Evolutionary conservation across 2,329 filamentous ascomycete genomes (phyloP).

Genomic region (Fonsecaea erecta): DNA sequence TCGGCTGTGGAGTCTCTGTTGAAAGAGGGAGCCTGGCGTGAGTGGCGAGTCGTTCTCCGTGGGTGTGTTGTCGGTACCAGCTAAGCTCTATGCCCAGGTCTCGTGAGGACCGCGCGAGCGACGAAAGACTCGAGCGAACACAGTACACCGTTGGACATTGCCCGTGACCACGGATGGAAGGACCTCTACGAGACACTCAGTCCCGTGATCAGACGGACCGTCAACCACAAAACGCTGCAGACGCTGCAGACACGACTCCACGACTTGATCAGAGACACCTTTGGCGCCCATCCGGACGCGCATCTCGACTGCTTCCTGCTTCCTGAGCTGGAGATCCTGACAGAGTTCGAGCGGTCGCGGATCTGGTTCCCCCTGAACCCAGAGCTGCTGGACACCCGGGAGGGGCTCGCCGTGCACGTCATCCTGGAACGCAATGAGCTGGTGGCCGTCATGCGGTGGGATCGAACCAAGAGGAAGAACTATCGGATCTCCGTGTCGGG

Average conservation of each 20-base stretch:
- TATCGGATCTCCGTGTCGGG: neutral
- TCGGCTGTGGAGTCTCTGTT: neutral
- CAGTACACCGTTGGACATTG: neutral
- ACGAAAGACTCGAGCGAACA: neutral
- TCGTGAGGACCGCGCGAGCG: neutral
- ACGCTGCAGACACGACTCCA: neutral
- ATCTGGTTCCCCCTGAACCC: constrained; percentile 13
- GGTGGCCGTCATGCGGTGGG: neutral
- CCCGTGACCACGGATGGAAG: neutral
- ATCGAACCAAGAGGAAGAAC: neutral
- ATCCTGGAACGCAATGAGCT: neutral
- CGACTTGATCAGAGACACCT: constrained; percentile 1
- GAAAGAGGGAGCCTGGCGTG: constrained; percentile 1
- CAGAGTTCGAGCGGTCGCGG: constrained; percentile 9
- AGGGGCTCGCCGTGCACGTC: constrained; percentile 6
- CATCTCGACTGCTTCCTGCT: constrained; percentile 13
- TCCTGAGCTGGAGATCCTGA: constrained; percentile 11
- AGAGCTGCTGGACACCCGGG: constrained; percentile 5
- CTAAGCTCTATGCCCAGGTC: neutral
- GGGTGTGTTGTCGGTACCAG: neutral
- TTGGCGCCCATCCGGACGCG: neutral
- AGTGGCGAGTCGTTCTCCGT: neutral
- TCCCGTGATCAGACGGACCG: neutral
- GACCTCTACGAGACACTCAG: neutral
- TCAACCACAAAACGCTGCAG: neutral